Percentiles rank a stretch among this genome's conserved stretches.
phyloP scores from a whole-genome alignment of 345 rosid genomes.

The Eucalyptus regnans region DNA sequence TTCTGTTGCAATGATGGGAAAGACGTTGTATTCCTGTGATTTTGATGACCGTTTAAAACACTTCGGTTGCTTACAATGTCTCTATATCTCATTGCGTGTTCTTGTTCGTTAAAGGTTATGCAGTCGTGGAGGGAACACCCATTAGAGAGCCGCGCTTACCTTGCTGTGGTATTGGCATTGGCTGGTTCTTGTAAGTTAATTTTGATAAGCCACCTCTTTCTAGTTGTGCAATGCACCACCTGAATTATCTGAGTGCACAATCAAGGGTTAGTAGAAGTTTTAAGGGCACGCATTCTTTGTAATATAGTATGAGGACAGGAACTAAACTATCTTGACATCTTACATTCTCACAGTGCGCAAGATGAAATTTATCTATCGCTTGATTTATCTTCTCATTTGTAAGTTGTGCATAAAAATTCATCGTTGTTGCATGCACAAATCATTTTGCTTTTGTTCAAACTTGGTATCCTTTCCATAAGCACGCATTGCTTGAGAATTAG shows the following conservation, averaged over 20 bases:
- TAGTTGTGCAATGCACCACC: neutral
- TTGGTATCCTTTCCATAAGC: neutral
- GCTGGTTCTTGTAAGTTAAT: conserved; percentile 78
- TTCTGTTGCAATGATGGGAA: neutral
- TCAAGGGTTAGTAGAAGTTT: neutral
- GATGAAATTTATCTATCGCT: neutral
- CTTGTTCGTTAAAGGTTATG: conserved; percentile 29
- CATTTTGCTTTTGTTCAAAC: neutral
- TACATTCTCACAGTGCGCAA: neutral
- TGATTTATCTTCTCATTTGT: neutral
- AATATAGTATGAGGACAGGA: neutral
- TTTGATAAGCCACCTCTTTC: neutral
- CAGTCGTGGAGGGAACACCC: conserved; percentile 34
- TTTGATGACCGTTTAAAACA: neutral
- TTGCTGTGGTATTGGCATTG: conserved; percentile 82
- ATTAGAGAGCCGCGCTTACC: conserved; percentile 44
- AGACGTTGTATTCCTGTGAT: neutral
- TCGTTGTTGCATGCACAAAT: neutral
- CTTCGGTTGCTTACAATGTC: neutral
- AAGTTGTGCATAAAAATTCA: neutral
- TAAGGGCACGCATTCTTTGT: neutral
- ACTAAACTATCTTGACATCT: neutral
- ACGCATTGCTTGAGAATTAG: neutral
- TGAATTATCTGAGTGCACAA: neutral
- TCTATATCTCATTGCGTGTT: neutral